Evolutionary conservation across 2,329 filamentous ascomycete species (phyloP).

Genomic region (Xylogone sp.): DNA sequence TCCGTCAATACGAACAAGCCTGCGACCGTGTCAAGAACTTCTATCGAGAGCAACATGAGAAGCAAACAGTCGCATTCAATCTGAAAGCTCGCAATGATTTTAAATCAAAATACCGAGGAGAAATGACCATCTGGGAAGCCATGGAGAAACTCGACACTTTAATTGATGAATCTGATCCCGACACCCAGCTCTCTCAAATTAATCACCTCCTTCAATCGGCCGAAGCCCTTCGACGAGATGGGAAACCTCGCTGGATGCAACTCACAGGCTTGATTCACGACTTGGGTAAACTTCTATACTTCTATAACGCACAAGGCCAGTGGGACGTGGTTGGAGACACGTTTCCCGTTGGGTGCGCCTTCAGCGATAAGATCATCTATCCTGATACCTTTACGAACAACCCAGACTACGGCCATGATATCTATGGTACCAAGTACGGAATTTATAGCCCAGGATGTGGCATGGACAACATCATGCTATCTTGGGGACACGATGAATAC

Average conservation of each 20-base stretch:
- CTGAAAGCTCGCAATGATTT: slow-evolving; percentile 72
- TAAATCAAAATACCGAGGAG: slow-evolving; percentile 56
- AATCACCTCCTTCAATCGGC: slow-evolving; percentile 86
- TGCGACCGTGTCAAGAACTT: slow-evolving; percentile 84
- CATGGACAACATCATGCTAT: slow-evolving; percentile 83
- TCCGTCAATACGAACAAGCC: slow-evolving; percentile 79
- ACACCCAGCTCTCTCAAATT: slow-evolving; percentile 83
- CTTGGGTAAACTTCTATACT: slow-evolving; percentile 75
- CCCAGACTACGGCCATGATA: slow-evolving; percentile 65
- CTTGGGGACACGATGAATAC: slow-evolving; percentile 88
- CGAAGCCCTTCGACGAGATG: slow-evolving; percentile 83
- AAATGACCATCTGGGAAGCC: slow-evolving; percentile 86
- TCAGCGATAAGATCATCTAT: slow-evolving; percentile 76
- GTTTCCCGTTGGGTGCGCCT: slow-evolving; percentile 74
- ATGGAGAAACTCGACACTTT: slow-evolving; percentile 91
- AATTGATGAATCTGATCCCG: slow-evolving; percentile 87
- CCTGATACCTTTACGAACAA: slow-evolving; percentile 73
- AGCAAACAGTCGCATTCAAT: slow-evolving; percentile 82
- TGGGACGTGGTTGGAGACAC: slow-evolving; percentile 93
- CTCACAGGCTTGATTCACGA: slow-evolving; percentile 75
- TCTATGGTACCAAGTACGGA: slow-evolving; percentile 73
- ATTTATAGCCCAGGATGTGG: slow-evolving; percentile 80
- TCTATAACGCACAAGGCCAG: slow-evolving; percentile 79
- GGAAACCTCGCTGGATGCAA: slow-evolving; percentile 81
- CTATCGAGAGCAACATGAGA: slow-evolving; percentile 69